phyloP scores from a whole-genome alignment of 2,329 filamentous ascomycete species.

The Fusarium begoniae region DNA sequence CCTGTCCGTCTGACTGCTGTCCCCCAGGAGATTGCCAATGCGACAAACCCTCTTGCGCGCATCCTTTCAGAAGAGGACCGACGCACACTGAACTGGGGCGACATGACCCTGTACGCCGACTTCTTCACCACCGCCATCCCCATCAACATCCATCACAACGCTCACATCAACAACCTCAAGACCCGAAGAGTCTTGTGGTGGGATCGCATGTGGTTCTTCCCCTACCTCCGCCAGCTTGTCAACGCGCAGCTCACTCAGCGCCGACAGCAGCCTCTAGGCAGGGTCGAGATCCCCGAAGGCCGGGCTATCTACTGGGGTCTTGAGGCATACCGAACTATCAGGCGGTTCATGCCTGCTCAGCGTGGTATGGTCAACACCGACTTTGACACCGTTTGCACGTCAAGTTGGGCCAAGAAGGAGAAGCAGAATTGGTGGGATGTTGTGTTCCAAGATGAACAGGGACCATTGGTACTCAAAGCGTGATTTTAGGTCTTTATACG shows the following conservation, averaged over 20 bases:
- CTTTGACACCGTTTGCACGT: constrained; percentile 9
- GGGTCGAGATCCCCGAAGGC: not conserved
- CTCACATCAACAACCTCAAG: constrained; percentile 29
- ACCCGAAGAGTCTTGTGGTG: constrained; percentile 28
- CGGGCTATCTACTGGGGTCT: constrained; percentile 28
- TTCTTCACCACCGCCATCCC: constrained; percentile 35
- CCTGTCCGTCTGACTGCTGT: constrained; percentile 25
- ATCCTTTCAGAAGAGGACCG: not conserved
- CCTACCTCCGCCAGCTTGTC: constrained; percentile 24
- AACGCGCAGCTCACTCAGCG: constrained; percentile 13
- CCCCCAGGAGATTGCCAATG: constrained; percentile 24
- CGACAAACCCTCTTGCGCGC: constrained; percentile 9
- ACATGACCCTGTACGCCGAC: constrained; percentile 36
- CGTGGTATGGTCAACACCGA: not conserved
- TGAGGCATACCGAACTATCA: constrained; percentile 19
- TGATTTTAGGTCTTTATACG: not conserved
- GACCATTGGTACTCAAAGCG: constrained; percentile 2
- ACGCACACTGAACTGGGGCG: constrained; percentile 26
- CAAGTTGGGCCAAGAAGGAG: constrained; percentile 17
- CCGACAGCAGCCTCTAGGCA: constrained; percentile 6
- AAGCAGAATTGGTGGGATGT: constrained; percentile 24
- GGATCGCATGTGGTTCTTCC: constrained; percentile 38
- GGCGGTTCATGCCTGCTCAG: constrained; percentile 5
- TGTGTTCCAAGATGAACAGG: constrained; percentile 14
- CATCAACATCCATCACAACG: constrained; percentile 37